phyloP scores from a whole-genome alignment of 2,329 filamentous ascomycete genomes.

The Fusarium tupiense region DNA sequence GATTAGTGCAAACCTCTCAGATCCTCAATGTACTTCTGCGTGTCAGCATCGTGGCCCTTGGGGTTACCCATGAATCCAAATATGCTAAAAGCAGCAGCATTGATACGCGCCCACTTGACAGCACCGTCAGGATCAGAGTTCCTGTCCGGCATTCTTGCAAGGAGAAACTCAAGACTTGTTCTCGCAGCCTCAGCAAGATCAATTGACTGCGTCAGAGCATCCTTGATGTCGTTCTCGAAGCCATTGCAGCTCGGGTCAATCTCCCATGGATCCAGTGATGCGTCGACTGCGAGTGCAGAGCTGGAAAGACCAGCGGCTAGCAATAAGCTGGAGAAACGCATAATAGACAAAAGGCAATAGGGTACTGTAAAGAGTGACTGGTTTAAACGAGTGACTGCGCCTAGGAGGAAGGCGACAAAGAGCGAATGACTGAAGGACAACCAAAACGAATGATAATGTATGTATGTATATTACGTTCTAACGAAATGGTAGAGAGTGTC shows the following conservation, averaged over 20 bases:
- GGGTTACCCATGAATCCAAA: neutral
- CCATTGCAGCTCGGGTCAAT: neutral
- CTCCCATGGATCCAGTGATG: neutral
- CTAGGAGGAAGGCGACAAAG: neutral
- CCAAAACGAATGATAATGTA: neutral
- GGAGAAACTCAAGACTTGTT: neutral
- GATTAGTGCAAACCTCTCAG: neutral
- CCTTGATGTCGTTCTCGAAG: neutral
- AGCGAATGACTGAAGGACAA: neutral
- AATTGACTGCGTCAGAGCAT: slow-evolving; percentile 4
- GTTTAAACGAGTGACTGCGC: neutral
- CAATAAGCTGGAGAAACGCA: neutral
- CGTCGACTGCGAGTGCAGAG: neutral
- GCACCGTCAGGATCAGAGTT: neutral
- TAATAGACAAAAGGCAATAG: neutral
- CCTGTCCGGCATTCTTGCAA: neutral
- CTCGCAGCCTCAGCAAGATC: slow-evolving; percentile 7
- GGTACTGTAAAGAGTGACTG: neutral
- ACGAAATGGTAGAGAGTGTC: neutral
- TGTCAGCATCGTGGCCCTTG: neutral
- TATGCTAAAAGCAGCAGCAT: neutral
- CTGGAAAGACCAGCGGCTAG: neutral
- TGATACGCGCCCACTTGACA: neutral
- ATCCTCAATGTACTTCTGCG: neutral
- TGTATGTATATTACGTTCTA: neutral